Percentiles rank a stretch among this genome's conserved stretches.
phyloP scores from a whole-genome alignment of 805 yeast species.

The Blastobotrys peoriensis region DNA sequence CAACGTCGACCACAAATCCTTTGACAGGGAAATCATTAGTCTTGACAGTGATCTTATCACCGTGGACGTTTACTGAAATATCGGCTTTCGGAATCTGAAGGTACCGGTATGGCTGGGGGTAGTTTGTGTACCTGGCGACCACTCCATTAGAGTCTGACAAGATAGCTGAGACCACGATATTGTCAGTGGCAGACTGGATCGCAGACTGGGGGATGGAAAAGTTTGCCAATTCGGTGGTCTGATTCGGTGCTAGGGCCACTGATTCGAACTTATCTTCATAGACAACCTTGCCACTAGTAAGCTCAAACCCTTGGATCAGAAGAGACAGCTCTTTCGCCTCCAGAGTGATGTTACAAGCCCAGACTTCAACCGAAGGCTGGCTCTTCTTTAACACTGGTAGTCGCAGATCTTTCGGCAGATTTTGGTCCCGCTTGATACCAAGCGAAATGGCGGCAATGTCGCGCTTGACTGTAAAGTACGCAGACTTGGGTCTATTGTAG shows the following conservation, averaged over 20 bases:
- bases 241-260: neutral
- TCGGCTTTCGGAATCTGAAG: slow-evolving; percentile 8
- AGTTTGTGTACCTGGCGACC: neutral
- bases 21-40: slow-evolving; percentile 8
- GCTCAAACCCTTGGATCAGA: neutral
- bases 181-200: too few relatives aligned
- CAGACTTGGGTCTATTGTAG: slow-evolving; percentile 38
- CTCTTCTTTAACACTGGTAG: neutral
- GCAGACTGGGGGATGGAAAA: neutral
- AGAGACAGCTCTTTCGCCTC: too few relatives aligned
- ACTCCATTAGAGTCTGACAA: too few relatives aligned
- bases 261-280: neutral
- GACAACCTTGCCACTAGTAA: neutral
- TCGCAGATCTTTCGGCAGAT: neutral
- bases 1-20: slow-evolving; percentile 7
- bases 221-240: slow-evolving; percentile 7
- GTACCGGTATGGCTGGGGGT: slow-evolving; percentile 8
- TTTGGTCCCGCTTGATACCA: slow-evolving; percentile 23
- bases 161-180: too few relatives aligned
- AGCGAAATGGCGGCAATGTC: slow-evolving; percentile 31
- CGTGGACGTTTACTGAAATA: too few relatives aligned
- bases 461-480: slow-evolving; percentile 41
- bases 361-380: neutral
- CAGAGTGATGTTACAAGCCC: neutral
- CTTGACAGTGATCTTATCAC: too few relatives aligned